Percentiles rank a stretch among this genome's conserved stretches.
Conservation (phyloP, 2,329 filamentous ascomycete genomes). For the Grosmannia huntii region DNA sequence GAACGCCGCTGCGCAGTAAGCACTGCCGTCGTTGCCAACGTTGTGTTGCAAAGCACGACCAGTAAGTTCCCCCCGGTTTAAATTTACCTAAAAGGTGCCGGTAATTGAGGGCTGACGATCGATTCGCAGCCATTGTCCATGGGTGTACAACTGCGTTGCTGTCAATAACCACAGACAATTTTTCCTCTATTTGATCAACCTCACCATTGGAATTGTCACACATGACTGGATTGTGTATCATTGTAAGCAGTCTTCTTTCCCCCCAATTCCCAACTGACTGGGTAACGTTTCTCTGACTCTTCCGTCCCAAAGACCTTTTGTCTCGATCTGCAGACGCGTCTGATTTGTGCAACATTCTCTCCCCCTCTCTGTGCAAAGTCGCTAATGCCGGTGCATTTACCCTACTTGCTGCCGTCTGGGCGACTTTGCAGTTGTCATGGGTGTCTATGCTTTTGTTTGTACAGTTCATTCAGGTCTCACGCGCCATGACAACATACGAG, state of each 20-base stretch:
- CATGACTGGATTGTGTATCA: constrained; percentile 61
- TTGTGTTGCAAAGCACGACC: constrained; percentile 92
- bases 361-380: constrained; percentile 60
- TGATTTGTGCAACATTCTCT: constrained; percentile 59
- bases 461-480: constrained; percentile 81
- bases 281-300: constrained; percentile 13
- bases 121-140: constrained; percentile 72
- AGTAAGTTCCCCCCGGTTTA: constrained; percentile 46
- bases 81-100: not conserved
- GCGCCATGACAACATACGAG: constrained; percentile 91
- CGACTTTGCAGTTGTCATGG: constrained; percentile 77
- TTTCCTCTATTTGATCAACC: constrained; percentile 70
- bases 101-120: not conserved
- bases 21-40: constrained; percentile 86
- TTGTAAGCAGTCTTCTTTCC: constrained; percentile 38
- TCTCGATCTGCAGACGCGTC: constrained; percentile 38
- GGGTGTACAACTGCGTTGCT: constrained; percentile 93
- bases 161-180: constrained; percentile 96
- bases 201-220: constrained; percentile 62
- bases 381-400: constrained; percentile 77
- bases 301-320: constrained; percentile 44
- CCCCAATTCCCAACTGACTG: not conserved
- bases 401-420: constrained; percentile 68
- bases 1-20: constrained; percentile 85
- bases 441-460: constrained; percentile 94